Evolutionary conservation across 495 filamentous ascomycete genomes (phyloP).

Genomic region (Neurospora sp.): DNA sequence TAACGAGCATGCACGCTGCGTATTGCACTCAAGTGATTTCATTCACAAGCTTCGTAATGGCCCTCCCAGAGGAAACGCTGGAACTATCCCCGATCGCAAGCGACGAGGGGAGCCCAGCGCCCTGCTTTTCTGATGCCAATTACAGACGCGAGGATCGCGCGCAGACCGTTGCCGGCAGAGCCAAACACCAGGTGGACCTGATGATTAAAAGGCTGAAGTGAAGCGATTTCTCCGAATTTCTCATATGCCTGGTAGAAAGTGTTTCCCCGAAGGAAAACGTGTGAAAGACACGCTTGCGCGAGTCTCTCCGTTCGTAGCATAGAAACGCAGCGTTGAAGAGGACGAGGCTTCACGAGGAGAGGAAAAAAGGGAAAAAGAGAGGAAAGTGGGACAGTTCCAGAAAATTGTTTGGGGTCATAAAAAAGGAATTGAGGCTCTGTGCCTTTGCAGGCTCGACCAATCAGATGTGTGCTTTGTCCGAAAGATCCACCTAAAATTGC

Average conservation of each 20-base stretch:
- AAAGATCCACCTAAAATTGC: background rate
- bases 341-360: constrained; percentile 65
- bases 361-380: constrained; percentile 28
- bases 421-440: constrained; percentile 9
- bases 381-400: constrained; percentile 4
- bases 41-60: constrained; percentile 86
- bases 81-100: constrained; percentile 30
- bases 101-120: constrained; percentile 28
- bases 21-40: constrained; percentile 96
- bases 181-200: constrained; percentile 23
- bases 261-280: background rate
- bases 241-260: constrained; percentile 66
- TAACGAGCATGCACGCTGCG: constrained; percentile 61
- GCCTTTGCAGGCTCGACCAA: background rate
- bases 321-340: constrained; percentile 99
- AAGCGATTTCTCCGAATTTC: constrained; percentile 94
- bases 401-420: constrained; percentile 21
- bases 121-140: constrained; percentile 99
- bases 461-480: background rate
- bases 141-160: constrained; percentile 83
- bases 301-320: constrained; percentile 83
- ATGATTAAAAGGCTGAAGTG: constrained; percentile 52
- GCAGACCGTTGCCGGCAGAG: constrained; percentile 83
- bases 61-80: constrained; percentile 65
- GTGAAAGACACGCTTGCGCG: constrained; percentile 28